These are phyloP conservation scores for Exophiala dermatitidis DNA, from an alignment of 2,329 filamentous ascomycete genomes.

Conservation along the genomic window DNA sequence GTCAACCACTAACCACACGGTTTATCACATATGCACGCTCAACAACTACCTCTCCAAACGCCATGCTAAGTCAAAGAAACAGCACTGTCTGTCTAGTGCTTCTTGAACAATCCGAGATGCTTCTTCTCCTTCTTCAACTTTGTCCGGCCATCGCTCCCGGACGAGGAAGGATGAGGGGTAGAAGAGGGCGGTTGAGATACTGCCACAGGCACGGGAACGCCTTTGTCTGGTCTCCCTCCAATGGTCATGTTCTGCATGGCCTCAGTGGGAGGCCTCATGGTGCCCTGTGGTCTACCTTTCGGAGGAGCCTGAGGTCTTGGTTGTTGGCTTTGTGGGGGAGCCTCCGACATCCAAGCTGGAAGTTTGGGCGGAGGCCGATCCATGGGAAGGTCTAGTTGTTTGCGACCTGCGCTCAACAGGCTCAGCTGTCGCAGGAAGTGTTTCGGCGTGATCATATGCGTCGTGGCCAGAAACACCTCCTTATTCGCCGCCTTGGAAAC, in stretches of 20 bases:
- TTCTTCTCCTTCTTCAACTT: conserved; percentile 56
- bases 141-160: conserved; percentile 13
- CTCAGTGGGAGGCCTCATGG: conserved; percentile 15
- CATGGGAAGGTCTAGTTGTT: conserved; percentile 69
- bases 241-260: conserved; percentile 26
- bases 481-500: conserved; percentile 62
- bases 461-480: conserved; percentile 82
- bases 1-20: background rate
- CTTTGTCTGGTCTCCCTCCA: conserved; percentile 28
- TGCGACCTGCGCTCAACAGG: conserved; percentile 68
- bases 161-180: conserved; percentile 14
- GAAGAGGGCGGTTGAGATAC: conserved; percentile 4
- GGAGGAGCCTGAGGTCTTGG: conserved; percentile 18
- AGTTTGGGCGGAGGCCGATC: conserved; percentile 75
- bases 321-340: conserved; percentile 37
- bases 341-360: conserved; percentile 68
- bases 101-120: conserved; percentile 36
- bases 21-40: background rate
- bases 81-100: conserved; percentile 19
- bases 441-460: conserved; percentile 83
- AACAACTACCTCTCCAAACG: conserved; percentile 10
- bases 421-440: conserved; percentile 76
- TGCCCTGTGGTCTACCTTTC: conserved; percentile 14
- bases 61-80: conserved; percentile 17
- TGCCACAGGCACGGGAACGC: conserved; percentile 16